phyloP scores from a whole-genome alignment of 2,329 filamentous ascomycete species.

The Penicillium sp. region DNA sequence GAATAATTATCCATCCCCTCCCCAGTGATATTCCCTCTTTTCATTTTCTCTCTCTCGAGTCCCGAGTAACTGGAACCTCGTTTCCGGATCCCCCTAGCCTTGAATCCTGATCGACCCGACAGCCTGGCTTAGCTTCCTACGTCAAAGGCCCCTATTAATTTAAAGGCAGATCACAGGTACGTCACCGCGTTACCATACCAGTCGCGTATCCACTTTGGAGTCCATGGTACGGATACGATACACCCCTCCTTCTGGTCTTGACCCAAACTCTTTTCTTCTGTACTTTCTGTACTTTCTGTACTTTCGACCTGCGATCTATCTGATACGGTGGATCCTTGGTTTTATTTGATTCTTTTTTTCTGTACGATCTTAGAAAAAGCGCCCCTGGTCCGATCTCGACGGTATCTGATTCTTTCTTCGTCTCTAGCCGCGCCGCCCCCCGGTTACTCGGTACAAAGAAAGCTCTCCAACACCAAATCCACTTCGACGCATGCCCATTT shows the following conservation, averaged over 20 bases:
- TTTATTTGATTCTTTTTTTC: slow-evolving; percentile 1
- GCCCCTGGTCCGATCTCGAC: slow-evolving; percentile 14
- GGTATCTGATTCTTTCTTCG: slow-evolving; percentile 21
- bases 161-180: not conserved
- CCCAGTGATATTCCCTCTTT: slow-evolving; percentile 7
- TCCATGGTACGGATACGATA: not conserved
- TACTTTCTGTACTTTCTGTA: slow-evolving; percentile 5
- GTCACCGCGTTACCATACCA: not conserved
- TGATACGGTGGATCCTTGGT: slow-evolving; percentile 13
- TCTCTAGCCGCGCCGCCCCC: slow-evolving; percentile 19
- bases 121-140: slow-evolving; percentile 6
- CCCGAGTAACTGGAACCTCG: slow-evolving; percentile 6
- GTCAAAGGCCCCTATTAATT: not conserved
- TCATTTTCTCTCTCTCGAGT: slow-evolving; percentile 1
- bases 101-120: slow-evolving; percentile 4
- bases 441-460: slow-evolving; percentile 4
- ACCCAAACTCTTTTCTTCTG: not conserved
- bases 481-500: slow-evolving; percentile 12
- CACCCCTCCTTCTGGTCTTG: not conserved
- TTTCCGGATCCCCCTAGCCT: not conserved
- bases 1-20: slow-evolving; percentile 4
- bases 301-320: slow-evolving; percentile 19
- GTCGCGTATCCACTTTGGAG: not conserved
- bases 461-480: slow-evolving; percentile 8
- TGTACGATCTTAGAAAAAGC: slow-evolving; percentile 1